These are phyloP conservation scores for Pisolithus microcarpus DNA, from an alignment of 768 basidiomycete species.

Conservation along the genomic window DNA sequence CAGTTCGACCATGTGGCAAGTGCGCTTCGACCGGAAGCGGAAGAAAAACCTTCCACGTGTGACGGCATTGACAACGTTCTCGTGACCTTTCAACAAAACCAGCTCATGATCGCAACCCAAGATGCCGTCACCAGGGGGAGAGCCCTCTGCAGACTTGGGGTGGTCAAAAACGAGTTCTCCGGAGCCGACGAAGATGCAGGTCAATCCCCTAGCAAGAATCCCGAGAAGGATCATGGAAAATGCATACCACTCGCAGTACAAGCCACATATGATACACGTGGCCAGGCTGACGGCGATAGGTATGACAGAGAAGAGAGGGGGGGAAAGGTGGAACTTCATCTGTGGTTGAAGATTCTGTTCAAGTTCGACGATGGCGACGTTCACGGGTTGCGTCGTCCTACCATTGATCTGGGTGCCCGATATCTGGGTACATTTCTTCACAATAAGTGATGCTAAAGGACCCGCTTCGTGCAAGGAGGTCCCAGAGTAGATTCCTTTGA, in stretches of 20 bases:
- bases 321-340: slow-evolving; percentile 6
- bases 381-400: slow-evolving; percentile 5
- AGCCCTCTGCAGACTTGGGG: no score
- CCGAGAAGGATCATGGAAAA: slow-evolving; percentile 7
- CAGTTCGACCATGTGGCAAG: background rate
- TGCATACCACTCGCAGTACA: background rate
- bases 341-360: background rate
- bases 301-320: background rate
- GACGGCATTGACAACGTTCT: background rate
- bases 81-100: background rate
- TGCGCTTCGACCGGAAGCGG: background rate
- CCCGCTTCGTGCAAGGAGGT: slow-evolving; percentile 12
- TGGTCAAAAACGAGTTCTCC: slow-evolving; percentile 5
- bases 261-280: slow-evolving; percentile 10
- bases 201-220: slow-evolving; percentile 21
- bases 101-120: no score
- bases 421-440: slow-evolving; percentile 3
- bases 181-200: slow-evolving; percentile 20
- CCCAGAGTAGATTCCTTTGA: slow-evolving; percentile 12
- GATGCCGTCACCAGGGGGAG: no score
- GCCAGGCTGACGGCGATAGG: background rate
- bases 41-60: background rate
- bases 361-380: slow-evolving; percentile 13
- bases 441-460: slow-evolving; percentile 15
- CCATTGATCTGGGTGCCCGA: background rate